Conservation (phyloP, 1,284 basidiomycete genomes). For the Binderoboletus segoi region DNA sequence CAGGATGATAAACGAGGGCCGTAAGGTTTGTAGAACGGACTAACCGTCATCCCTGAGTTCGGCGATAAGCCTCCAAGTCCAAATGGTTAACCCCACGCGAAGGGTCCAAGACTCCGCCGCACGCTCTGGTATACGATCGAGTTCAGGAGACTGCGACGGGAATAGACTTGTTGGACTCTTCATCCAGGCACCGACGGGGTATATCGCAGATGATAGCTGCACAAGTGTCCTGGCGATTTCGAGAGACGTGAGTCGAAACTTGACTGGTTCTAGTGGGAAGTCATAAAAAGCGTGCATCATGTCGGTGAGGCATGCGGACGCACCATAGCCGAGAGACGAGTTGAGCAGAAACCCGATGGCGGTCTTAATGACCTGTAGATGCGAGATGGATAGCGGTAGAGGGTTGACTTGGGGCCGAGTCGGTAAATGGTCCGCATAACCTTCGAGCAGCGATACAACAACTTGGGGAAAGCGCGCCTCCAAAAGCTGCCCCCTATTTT, state of each 20-base stretch:
- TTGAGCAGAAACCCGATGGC: constrained; percentile 82
- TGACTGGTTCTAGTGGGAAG: constrained; percentile 62
- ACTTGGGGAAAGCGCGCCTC: constrained; percentile 70
- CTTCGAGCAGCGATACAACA: constrained; percentile 66
- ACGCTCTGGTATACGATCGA: constrained; percentile 28
- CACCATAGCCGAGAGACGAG: constrained; percentile 76
- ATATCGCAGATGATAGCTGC: constrained; percentile 67
- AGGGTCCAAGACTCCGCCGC: constrained; percentile 64
- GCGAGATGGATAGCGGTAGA: constrained; percentile 53
- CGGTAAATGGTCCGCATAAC: constrained; percentile 61
- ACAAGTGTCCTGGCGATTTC: constrained; percentile 70
- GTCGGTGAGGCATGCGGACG: constrained; percentile 21
- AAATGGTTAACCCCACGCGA: constrained; percentile 65
- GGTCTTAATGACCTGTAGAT: constrained; percentile 76
- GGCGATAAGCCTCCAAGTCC: constrained; percentile 75
- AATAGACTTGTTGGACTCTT: constrained; percentile 32
- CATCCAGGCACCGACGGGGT: constrained; percentile 68
- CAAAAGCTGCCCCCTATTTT: constrained; percentile 68
- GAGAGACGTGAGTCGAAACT: constrained; percentile 62
- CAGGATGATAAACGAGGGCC: too few relatives aligned
- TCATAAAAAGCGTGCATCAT: constrained; percentile 1
- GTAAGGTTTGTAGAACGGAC: too few relatives aligned
- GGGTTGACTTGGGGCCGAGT: constrained; percentile 44
- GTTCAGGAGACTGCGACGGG: constrained; percentile 19
- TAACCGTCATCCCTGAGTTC: constrained; percentile 65